These are phyloP conservation scores for Calocera cornea DNA, from an alignment of 768 basidiomycete genomes.

Conservation along the genomic window DNA sequence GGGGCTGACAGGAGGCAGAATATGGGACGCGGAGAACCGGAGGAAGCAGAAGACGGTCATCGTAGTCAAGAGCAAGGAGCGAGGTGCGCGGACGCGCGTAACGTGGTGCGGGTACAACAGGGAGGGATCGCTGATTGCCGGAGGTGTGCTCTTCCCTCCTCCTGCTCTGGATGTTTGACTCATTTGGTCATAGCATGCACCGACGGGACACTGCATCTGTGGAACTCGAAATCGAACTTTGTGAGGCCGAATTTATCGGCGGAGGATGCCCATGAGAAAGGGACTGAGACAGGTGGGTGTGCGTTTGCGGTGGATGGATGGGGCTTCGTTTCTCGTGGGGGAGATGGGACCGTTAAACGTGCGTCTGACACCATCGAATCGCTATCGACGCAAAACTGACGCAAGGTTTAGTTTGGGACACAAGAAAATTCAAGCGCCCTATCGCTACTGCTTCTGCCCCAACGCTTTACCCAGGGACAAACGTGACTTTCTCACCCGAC, in stretches of 20 bases:
- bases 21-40: slow-evolving; percentile 89
- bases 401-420: slow-evolving; percentile 72
- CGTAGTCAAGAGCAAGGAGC: slow-evolving; percentile 90
- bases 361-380: slow-evolving; percentile 33
- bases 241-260: slow-evolving; percentile 76
- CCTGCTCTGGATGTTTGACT: not conserved
- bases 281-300: slow-evolving; percentile 73
- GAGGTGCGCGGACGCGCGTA: slow-evolving; percentile 87
- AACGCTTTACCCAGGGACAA: slow-evolving; percentile 82
- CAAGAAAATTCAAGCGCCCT: slow-evolving; percentile 82
- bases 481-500: slow-evolving; percentile 90
- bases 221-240: slow-evolving; percentile 86
- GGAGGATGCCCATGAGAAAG: slow-evolving; percentile 78
- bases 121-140: slow-evolving; percentile 82
- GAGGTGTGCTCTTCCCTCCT: slow-evolving; percentile 42
- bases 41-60: slow-evolving; percentile 92
- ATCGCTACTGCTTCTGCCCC: slow-evolving; percentile 51
- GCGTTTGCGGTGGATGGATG: slow-evolving; percentile 80
- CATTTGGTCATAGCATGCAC: slow-evolving; percentile 49
- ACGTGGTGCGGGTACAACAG: slow-evolving; percentile 73
- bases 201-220: slow-evolving; percentile 87
- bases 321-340: slow-evolving; percentile 76
- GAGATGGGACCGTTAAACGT: slow-evolving; percentile 94
- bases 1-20: slow-evolving; percentile 33
- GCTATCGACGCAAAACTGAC: not conserved